These are phyloP conservation scores for Zoysia matrella DNA, from an alignment of 202 grass and related monocot genomes.

Conservation along the genomic window DNA sequence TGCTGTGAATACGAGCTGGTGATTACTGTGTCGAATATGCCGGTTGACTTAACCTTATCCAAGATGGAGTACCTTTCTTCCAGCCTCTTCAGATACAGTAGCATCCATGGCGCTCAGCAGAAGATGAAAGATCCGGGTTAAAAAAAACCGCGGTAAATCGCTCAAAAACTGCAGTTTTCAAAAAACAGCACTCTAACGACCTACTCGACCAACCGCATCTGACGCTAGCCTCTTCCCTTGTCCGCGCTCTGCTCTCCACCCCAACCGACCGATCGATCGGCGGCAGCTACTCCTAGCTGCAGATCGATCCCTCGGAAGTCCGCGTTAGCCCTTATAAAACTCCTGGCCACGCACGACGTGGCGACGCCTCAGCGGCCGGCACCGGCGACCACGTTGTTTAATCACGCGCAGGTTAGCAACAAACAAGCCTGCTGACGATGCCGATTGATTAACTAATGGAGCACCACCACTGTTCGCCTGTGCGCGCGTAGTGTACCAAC, in stretches of 20 bases:
- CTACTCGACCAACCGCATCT: background rate
- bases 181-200: no score
- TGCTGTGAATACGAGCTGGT: no score
- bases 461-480: slow-evolving; percentile 20
- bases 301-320: background rate
- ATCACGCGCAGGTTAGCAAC: background rate
- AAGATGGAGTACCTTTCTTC: background rate
- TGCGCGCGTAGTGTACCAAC: background rate
- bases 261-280: background rate
- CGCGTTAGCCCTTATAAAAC: background rate
- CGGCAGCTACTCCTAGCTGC: background rate
- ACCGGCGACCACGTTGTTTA: background rate
- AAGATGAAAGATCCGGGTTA: background rate
- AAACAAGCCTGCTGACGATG: background rate
- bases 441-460: background rate
- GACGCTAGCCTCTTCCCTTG: slow-evolving; percentile 1
- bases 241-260: background rate
- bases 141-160: no score
- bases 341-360: background rate
- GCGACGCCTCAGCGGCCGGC: background rate
- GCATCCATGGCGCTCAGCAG: background rate
- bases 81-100: background rate
- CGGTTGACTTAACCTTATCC: background rate
- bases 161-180: no score
- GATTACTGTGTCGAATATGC: no score